These are phyloP conservation scores for Globisporangium paroecandrum DNA, from an alignment of 352 stramenopile species.

Conservation along the genomic window DNA sequence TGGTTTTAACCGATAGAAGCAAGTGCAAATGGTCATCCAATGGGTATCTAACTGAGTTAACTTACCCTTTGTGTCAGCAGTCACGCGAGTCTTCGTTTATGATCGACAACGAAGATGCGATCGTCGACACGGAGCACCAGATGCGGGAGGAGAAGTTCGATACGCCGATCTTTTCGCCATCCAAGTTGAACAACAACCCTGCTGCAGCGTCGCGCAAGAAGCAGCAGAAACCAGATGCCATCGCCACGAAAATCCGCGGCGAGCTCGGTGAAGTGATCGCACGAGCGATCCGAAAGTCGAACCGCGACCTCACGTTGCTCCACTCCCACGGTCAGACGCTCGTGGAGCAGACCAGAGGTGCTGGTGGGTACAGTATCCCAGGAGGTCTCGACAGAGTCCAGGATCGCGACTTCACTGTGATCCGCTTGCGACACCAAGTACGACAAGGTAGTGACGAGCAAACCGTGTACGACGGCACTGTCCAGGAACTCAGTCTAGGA, in stretches of 20 bases:
- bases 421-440: conserved; percentile 21
- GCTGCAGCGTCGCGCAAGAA: conserved; percentile 12
- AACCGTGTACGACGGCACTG: conserved; percentile 32
- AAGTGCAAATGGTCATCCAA: neutral
- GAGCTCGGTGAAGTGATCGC: conserved; percentile 52
- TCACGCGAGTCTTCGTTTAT: neutral
- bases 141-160: conserved; percentile 55
- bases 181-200: conserved; percentile 22
- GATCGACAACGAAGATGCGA: conserved; percentile 33
- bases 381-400: conserved; percentile 41
- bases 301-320: conserved; percentile 59
- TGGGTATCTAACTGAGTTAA: neutral
- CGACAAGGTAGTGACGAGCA: conserved; percentile 9
- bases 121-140: conserved; percentile 56
- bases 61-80: neutral
- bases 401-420: conserved; percentile 32
- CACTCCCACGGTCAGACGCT: conserved; percentile 52
- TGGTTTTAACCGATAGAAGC: neutral
- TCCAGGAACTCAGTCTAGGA: conserved; percentile 24
- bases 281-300: conserved; percentile 46
- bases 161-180: conserved; percentile 53
- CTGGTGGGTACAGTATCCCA: conserved; percentile 8
- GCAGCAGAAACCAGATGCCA: conserved; percentile 20
- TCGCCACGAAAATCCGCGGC: conserved; percentile 49
- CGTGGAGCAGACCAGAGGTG: conserved; percentile 26